Evolutionary conservation across 2,329 filamentous ascomycete species (phyloP).

Genomic region (Talaromyces sp.): DNA sequence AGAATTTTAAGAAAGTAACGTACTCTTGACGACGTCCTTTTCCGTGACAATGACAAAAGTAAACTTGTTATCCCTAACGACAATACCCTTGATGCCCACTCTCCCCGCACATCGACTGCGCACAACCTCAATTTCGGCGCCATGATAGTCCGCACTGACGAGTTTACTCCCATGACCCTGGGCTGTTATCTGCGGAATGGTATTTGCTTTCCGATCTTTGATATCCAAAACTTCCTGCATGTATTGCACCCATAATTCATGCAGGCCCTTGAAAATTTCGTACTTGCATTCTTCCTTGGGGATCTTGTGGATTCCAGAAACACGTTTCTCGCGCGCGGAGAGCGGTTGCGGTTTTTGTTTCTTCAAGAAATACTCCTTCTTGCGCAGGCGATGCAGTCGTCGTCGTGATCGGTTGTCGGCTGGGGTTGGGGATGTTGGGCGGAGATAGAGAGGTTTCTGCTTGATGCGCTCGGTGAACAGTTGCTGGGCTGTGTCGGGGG

Average conservation of each 20-base stretch:
- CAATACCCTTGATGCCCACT: slow-evolving; percentile 79
- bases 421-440: slow-evolving; percentile 64
- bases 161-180: slow-evolving; percentile 54
- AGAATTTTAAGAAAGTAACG: slow-evolving; percentile 18
- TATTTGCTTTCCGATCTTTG: slow-evolving; percentile 30
- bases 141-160: slow-evolving; percentile 83
- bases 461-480: slow-evolving; percentile 81
- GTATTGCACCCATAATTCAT: slow-evolving; percentile 78
- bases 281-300: slow-evolving; percentile 66
- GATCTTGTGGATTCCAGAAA: slow-evolving; percentile 68
- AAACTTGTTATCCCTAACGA: slow-evolving; percentile 82
- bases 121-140: slow-evolving; percentile 76
- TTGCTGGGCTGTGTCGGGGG: slow-evolving; percentile 62
- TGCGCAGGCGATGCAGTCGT: slow-evolving; percentile 45
- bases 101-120: slow-evolving; percentile 73
- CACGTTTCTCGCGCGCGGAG: slow-evolving; percentile 72
- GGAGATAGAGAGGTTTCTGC: slow-evolving; percentile 73
- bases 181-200: slow-evolving; percentile 50
- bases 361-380: slow-evolving; percentile 41
- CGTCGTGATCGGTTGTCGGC: slow-evolving; percentile 50
- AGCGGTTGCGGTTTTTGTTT: slow-evolving; percentile 62
- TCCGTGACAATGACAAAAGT: slow-evolving; percentile 78
- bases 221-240: slow-evolving; percentile 72
- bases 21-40: slow-evolving; percentile 64
- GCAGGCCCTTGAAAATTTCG: slow-evolving; percentile 69